Percentiles rank a stretch among this genome's conserved stretches.
Evolutionary conservation across 2,329 filamentous ascomycete genomes (phyloP).

Genomic region (Volutella citrinella): DNA sequence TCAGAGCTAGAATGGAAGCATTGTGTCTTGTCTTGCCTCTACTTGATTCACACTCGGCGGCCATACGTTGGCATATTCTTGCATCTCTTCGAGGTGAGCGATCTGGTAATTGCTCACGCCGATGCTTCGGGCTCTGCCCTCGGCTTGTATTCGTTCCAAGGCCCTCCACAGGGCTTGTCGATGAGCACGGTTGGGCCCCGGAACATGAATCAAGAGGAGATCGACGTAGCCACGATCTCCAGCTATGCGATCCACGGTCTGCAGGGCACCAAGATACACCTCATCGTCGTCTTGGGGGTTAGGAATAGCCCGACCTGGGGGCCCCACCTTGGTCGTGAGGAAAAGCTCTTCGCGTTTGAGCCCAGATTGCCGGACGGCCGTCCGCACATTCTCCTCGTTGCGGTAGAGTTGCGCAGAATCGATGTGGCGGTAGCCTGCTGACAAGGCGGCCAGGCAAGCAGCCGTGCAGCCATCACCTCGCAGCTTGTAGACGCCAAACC

Average conservation of each 20-base stretch:
- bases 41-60: slow-evolving; percentile 79
- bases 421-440: slow-evolving; percentile 53
- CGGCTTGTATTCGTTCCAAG: slow-evolving; percentile 61
- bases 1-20: too few species aligned
- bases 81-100: slow-evolving; percentile 51
- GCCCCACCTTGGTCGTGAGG: slow-evolving; percentile 70
- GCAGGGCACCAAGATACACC: slow-evolving; percentile 59
- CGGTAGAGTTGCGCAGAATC: slow-evolving; percentile 57
- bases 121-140: slow-evolving; percentile 65
- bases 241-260: slow-evolving; percentile 62
- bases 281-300: slow-evolving; percentile 52
- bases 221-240: slow-evolving; percentile 75
- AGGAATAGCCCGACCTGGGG: slow-evolving; percentile 50
- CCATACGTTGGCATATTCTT: slow-evolving; percentile 53
- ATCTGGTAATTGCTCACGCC: slow-evolving; percentile 80
- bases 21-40: too few species aligned
- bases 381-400: slow-evolving; percentile 67
- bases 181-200: slow-evolving; percentile 65
- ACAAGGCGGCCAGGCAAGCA: slow-evolving; percentile 57
- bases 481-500: slow-evolving; percentile 46
- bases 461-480: slow-evolving; percentile 54
- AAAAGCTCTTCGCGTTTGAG: slow-evolving; percentile 66
- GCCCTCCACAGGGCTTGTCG: slow-evolving; percentile 73
- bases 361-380: slow-evolving; percentile 67
- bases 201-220: slow-evolving; percentile 63